Conservation (phyloP, 768 basidiomycete genomes). For the Leccinum aurantiacum region DNA sequence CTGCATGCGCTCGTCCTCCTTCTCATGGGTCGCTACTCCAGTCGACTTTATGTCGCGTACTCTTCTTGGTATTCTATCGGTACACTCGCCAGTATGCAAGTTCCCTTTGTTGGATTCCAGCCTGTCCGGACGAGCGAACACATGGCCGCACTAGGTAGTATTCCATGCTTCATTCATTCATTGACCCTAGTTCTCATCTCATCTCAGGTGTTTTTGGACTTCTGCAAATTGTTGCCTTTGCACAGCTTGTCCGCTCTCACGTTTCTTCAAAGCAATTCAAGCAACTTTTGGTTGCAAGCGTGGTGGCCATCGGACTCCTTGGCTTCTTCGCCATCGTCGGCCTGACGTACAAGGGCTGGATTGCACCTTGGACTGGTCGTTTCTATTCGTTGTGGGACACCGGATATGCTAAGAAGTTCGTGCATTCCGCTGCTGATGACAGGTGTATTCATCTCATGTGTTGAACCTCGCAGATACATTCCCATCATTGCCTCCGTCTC, state of each 20-base stretch:
- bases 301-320: conserved; percentile 67
- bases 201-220: conserved; percentile 89
- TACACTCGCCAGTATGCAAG: conserved; percentile 97
- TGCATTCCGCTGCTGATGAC: conserved; percentile 6
- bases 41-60: conserved; percentile 90
- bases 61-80: conserved; percentile 98
- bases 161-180: background rate
- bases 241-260: conserved; percentile 84
- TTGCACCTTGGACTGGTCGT: conserved; percentile 99
- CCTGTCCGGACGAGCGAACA: conserved; percentile 98
- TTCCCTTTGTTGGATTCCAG: conserved; percentile 98
- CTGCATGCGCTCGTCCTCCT: conserved; percentile 92
- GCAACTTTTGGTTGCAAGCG: conserved; percentile 65
- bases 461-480: conserved; percentile 61
- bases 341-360: conserved; percentile 91
- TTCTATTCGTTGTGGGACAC: conserved; percentile 99
- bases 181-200: conserved; percentile 8
- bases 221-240: conserved; percentile 93
- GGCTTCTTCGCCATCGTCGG: conserved; percentile 72
- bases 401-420: conserved; percentile 95
- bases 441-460: background rate
- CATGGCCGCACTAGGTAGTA: conserved; percentile 91
- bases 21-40: conserved; percentile 93
- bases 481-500: conserved; percentile 99
- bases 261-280: conserved; percentile 93